Evolutionary conservation across 2,329 filamentous ascomycete species (phyloP).

Genomic region (Cladosporium cucumerinum): DNA sequence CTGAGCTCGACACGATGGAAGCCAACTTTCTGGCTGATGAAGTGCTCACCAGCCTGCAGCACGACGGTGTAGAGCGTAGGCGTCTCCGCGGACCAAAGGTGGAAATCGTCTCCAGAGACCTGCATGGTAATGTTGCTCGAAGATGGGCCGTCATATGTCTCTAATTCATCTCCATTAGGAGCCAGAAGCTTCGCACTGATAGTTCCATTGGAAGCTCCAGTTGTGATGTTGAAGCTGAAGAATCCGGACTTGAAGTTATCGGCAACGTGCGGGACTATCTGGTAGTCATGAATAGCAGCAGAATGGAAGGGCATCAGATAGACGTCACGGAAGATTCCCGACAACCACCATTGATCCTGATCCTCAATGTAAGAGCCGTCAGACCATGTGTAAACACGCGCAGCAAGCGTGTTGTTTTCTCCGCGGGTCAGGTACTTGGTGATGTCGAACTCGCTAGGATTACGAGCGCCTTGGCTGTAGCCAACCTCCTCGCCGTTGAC

Average conservation of each 20-base stretch:
- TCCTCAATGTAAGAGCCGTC: slow-evolving; percentile 68
- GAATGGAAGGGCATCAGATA: slow-evolving; percentile 57
- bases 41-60: slow-evolving; percentile 33
- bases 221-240: slow-evolving; percentile 57
- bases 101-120: slow-evolving; percentile 48
- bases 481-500: slow-evolving; percentile 62
- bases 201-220: slow-evolving; percentile 51
- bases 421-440: slow-evolving; percentile 47
- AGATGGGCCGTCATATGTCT: slow-evolving; percentile 36
- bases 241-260: slow-evolving; percentile 42
- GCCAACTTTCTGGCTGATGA: slow-evolving; percentile 54
- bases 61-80: slow-evolving; percentile 59
- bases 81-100: slow-evolving; percentile 66
- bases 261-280: slow-evolving; percentile 13
- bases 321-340: slow-evolving; percentile 64
- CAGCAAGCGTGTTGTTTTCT: slow-evolving; percentile 53
- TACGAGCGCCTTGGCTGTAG: slow-evolving; percentile 66
- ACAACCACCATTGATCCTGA: slow-evolving; percentile 48
- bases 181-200: slow-evolving; percentile 45
- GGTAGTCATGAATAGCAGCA: slow-evolving; percentile 7
- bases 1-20: slow-evolving; percentile 62
- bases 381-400: slow-evolving; percentile 66
- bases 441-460: slow-evolving; percentile 66
- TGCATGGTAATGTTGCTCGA: slow-evolving; percentile 12
- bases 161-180: slow-evolving; percentile 25